Conservation (phyloP, 331 rosid species). For the Arachis monticola region DNA sequence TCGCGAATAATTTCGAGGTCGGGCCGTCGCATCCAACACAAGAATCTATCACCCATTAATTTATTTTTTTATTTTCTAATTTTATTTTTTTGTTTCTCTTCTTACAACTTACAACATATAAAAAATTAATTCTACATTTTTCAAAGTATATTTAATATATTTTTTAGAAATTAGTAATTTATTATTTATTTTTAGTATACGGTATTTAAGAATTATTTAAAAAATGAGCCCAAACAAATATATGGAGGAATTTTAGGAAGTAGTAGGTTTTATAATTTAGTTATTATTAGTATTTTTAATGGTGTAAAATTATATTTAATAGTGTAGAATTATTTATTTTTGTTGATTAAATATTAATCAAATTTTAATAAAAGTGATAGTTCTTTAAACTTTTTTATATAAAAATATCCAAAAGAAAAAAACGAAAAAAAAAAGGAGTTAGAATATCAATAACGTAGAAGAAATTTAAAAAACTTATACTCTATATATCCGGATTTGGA, state of each 20-base stretch:
- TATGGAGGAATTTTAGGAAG: too few relatives aligned
- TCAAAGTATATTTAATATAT: background rate
- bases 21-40: slow-evolving; percentile 83
- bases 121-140: too few relatives aligned
- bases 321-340: too few relatives aligned
- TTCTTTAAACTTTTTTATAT: too few relatives aligned
- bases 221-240: background rate
- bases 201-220: background rate
- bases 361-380: too few relatives aligned
- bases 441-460: background rate
- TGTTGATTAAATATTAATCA: too few relatives aligned
- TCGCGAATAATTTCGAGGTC: slow-evolving; percentile 58
- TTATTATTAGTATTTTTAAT: too few relatives aligned
- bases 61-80: background rate
- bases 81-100: background rate
- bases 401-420: background rate
- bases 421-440: background rate
- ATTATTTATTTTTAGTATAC: background rate
- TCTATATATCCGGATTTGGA: too few relatives aligned
- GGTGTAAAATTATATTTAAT: too few relatives aligned
- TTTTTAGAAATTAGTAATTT: too few relatives aligned
- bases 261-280: too few relatives aligned
- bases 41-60: slow-evolving; percentile 52
- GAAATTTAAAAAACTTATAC: background rate
- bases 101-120: too few relatives aligned